A percentile compares a stretch with the other conserved stretches of the same genome.
Evolutionary conservation across 2,329 filamentous ascomycete genomes (phyloP).

Genomic region (Didymella lethalis): DNA sequence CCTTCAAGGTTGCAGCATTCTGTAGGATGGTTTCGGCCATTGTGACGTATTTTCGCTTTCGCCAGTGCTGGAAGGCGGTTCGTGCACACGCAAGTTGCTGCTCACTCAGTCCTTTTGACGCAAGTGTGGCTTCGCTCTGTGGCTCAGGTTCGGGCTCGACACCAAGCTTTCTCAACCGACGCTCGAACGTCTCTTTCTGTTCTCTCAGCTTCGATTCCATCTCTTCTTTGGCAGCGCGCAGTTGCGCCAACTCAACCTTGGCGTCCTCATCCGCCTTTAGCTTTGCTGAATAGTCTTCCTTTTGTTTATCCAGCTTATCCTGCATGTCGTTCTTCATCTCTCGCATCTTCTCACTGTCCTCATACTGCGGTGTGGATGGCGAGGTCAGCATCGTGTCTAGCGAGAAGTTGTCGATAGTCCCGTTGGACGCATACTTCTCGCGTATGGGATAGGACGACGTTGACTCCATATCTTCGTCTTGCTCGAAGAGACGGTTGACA

Average conservation of each 20-base stretch:
- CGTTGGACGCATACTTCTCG: constrained; percentile 95
- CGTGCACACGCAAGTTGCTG: constrained; percentile 76
- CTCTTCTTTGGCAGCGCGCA: constrained; percentile 80
- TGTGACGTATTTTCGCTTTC: constrained; percentile 82
- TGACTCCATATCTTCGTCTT: constrained; percentile 88
- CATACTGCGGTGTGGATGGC: constrained; percentile 86
- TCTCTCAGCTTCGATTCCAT: constrained; percentile 86
- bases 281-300: constrained; percentile 81
- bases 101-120: constrained; percentile 59
- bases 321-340: constrained; percentile 85
- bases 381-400: constrained; percentile 93
- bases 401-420: constrained; percentile 94
- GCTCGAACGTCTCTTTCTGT: constrained; percentile 85
- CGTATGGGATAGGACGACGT: constrained; percentile 84
- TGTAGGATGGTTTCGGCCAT: constrained; percentile 94
- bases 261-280: constrained; percentile 77
- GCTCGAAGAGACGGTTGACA: constrained; percentile 60
- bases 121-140: constrained; percentile 48
- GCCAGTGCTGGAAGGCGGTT: constrained; percentile 76
- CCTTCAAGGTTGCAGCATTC: constrained; percentile 86
- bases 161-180: constrained; percentile 73
- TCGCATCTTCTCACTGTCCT: constrained; percentile 78
- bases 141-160: constrained; percentile 64
- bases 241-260: constrained; percentile 80
- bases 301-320: constrained; percentile 80